These are phyloP conservation scores for Blastocystis sp. DNA, from an alignment of 352 stramenopile genomes.

Conservation along the genomic window DNA sequence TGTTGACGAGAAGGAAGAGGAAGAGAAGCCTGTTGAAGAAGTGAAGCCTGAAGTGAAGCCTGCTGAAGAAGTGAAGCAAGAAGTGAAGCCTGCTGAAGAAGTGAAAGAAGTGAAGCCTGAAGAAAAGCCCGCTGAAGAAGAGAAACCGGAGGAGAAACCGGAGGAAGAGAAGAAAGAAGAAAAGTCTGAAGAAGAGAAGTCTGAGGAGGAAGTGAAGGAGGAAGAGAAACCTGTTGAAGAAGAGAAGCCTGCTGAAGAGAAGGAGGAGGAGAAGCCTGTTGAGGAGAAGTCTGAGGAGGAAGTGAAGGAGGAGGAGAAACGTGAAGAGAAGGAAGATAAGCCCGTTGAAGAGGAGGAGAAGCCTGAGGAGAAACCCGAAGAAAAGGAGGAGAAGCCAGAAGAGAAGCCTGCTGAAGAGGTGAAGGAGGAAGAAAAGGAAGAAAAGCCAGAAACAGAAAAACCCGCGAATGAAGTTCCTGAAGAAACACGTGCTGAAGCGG, in stretches of 20 bases:
- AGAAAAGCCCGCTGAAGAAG: constrained; percentile 6
- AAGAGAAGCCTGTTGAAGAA: background rate
- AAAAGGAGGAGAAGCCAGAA: constrained; percentile 17
- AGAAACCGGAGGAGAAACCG: background rate
- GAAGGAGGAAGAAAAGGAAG: background rate
- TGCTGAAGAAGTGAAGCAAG: background rate
- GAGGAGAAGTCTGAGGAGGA: constrained; percentile 9
- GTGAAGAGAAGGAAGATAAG: background rate
- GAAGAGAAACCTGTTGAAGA: background rate
- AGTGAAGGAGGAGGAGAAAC: constrained; percentile 14
- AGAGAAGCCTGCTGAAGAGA: constrained; percentile 23
- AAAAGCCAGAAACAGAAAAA: constrained; percentile 2
- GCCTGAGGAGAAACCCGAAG: constrained; percentile 3
- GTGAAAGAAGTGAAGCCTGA: no score
- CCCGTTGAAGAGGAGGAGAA: constrained; percentile 5
- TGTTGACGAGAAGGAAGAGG: background rate
- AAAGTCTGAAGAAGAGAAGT: background rate
- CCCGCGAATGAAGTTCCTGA: background rate
- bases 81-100: background rate
- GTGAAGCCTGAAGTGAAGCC: constrained; percentile 18
- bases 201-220: background rate
- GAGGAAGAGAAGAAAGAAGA: constrained; percentile 35
- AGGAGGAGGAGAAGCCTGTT: background rate
- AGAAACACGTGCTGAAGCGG: background rate
- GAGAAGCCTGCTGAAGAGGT: background rate